Base-by-base conservation (phyloP, 208 protist species). In the Trypanosoma mega region DNA sequence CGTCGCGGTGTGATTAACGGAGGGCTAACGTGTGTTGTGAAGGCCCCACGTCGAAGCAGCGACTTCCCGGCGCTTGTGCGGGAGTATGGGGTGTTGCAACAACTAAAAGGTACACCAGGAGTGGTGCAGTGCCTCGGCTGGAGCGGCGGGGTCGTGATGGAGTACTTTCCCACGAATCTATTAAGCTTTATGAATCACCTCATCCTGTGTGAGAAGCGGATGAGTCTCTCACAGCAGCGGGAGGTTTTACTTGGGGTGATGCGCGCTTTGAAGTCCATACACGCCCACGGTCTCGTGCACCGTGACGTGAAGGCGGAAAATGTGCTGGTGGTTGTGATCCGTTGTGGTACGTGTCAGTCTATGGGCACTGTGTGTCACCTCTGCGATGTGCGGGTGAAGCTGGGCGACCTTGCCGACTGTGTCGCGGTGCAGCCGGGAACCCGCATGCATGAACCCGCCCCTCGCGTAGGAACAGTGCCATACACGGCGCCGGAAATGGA, bases 301-400 rank as follows among this genome's bases (percentile, higher is more conserved):
- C 76, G 85, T 48, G 88, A 94, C 62, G 67, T 94, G 27, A 93
- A 94, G 68, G 81, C 80, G 20, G 85, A 57, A 43, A 94, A 94
- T 74, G 80, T 92, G 71, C 72, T 94, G 3, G 5, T 61, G 1
- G 37, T 61, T 18, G 50, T 68, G 2, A 56, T 61, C 5, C 39
- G 63, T 1, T 68, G 63, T 45, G 48, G 21, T 18, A 36, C n/a
- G 4, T 68, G 63, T 59, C 51, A 61, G 11, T 45, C 51, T 6
- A 14, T 58, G 33, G 50, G 50, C 20, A 55, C 50, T 20, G 21
- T 58, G 2, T 68, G 63, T n/a, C 37, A 68, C 31, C 43, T 61
- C 9, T 68, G 63, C 46, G 52, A 59, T 44, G 49, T 60, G n/a
- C 50, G 46, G 6, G 47, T 20, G 9, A 60, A 57, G 29, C 20